These are phyloP conservation scores for Physocladia obscura DNA, from an alignment of 192 early-diverging fungal species.

Conservation along the genomic window DNA sequence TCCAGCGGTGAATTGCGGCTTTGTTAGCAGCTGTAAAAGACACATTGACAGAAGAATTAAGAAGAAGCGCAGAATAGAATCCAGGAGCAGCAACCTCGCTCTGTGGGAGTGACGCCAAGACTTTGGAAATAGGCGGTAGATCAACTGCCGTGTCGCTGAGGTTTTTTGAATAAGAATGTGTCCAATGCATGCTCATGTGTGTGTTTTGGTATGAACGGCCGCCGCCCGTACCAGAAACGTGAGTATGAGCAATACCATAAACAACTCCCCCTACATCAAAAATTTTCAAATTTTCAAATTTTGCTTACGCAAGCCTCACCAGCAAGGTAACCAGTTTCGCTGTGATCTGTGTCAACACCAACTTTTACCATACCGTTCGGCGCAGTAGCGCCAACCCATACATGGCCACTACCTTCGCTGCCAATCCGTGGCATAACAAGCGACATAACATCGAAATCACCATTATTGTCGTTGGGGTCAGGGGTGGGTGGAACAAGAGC, in stretches of 20 bases:
- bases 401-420: constrained; percentile 3
- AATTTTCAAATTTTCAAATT: too few species aligned
- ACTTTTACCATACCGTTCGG: constrained; percentile 41
- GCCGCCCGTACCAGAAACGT: constrained; percentile 27
- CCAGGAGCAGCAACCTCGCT: not conserved
- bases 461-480: too few species aligned
- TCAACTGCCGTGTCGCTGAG: too few species aligned
- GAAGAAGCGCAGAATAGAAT: not conserved
- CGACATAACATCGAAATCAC: too few species aligned
- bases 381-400: constrained; percentile 28
- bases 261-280: constrained; percentile 1
- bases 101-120: not conserved
- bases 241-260: constrained; percentile 29
- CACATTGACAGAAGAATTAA: not conserved
- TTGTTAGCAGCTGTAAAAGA: not conserved
- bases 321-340: constrained; percentile 36
- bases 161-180: too few species aligned
- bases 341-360: constrained; percentile 26
- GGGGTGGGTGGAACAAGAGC: too few species aligned
- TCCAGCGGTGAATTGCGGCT: not conserved
- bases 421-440: not conserved
- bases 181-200: not conserved
- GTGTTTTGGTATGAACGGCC: constrained; percentile 20
- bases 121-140: not conserved
- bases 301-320: too few species aligned